Percentiles rank a stretch among this genome's conserved stretches.
Conservation (phyloP, 2,329 filamentous ascomycete species). For the Dothideomycetes sp. region DNA sequence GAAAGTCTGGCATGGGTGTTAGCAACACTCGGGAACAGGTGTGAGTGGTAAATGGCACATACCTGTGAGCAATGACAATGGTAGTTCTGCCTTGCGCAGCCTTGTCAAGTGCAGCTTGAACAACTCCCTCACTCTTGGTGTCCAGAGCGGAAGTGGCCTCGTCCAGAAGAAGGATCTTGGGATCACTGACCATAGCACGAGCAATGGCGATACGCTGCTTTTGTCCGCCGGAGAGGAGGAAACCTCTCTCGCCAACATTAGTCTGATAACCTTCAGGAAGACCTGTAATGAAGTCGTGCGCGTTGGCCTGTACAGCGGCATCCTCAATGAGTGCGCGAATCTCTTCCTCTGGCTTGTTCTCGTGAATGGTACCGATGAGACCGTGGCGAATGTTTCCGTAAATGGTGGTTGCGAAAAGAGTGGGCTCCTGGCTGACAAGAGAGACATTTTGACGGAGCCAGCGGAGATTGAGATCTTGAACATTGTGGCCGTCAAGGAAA, state of each 20-base stretch:
- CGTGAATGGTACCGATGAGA: slow-evolving; percentile 70
- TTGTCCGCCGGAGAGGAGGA: slow-evolving; percentile 85
- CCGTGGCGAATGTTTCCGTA: slow-evolving; percentile 85
- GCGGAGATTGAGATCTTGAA: slow-evolving; percentile 69
- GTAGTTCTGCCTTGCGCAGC: slow-evolving; percentile 82
- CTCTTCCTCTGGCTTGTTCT: slow-evolving; percentile 56
- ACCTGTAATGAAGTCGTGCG: slow-evolving; percentile 76
- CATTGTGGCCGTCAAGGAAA: slow-evolving; percentile 71
- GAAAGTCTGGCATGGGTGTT: no score
- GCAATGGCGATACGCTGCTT: slow-evolving; percentile 96
- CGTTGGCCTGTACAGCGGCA: slow-evolving; percentile 84
- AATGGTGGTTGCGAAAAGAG: slow-evolving; percentile 81
- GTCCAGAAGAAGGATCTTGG: slow-evolving; percentile 83
- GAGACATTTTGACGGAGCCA: slow-evolving; percentile 92
- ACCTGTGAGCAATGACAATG: slow-evolving; percentile 88
- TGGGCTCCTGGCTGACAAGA: slow-evolving; percentile 85
- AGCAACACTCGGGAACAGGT: no score
- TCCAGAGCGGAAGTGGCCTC: slow-evolving; percentile 92
- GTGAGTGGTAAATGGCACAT: no score
- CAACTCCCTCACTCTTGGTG: slow-evolving; percentile 86
- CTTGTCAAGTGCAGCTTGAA: slow-evolving; percentile 82
- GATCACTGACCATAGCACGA: slow-evolving; percentile 78
- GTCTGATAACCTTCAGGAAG: slow-evolving; percentile 88
- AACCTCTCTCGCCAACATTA: slow-evolving; percentile 89
- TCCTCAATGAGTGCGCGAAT: slow-evolving; percentile 62